phyloP scores from a whole-genome alignment of 73 alveolate genomes.

The Symbiodinium pilosum region DNA sequence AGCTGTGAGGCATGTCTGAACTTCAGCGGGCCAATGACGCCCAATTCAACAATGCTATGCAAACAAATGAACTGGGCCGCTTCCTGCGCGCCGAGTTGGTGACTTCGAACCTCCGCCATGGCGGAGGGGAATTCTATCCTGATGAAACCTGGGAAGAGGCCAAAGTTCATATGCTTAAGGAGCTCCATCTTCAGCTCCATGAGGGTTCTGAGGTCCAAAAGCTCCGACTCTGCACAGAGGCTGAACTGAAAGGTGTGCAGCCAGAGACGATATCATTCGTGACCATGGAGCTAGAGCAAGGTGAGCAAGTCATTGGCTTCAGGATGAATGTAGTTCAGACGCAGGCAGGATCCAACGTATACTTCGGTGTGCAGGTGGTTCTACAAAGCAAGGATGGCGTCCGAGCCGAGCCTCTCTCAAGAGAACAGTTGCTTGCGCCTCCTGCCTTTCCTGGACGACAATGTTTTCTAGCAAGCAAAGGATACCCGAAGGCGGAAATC shows the following conservation, averaged over 20 bases:
- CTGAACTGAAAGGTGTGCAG: neutral
- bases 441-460: neutral
- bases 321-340: neutral
- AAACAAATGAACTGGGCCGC: no score
- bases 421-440: neutral
- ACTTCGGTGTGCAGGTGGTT: neutral
- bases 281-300: neutral
- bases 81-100: no score
- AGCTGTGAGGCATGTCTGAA: no score
- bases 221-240: neutral
- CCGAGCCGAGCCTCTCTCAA: neutral
- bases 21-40: no score
- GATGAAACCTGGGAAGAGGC: neutral
- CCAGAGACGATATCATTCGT: neutral
- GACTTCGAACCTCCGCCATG: neutral
- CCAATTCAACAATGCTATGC: no score
- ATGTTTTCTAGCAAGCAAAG: neutral
- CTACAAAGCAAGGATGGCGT: neutral
- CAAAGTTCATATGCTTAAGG: neutral
- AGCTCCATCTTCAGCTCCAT: neutral
- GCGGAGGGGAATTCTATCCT: neutral
- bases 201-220: constrained; percentile 4
- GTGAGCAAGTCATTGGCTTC: neutral
- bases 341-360: neutral
- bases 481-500: neutral